Percentiles rank a stretch among this genome's conserved stretches.
These are phyloP conservation scores for Serendipita sp. DNA, from an alignment of 768 basidiomycete species.

Conservation along the genomic window DNA sequence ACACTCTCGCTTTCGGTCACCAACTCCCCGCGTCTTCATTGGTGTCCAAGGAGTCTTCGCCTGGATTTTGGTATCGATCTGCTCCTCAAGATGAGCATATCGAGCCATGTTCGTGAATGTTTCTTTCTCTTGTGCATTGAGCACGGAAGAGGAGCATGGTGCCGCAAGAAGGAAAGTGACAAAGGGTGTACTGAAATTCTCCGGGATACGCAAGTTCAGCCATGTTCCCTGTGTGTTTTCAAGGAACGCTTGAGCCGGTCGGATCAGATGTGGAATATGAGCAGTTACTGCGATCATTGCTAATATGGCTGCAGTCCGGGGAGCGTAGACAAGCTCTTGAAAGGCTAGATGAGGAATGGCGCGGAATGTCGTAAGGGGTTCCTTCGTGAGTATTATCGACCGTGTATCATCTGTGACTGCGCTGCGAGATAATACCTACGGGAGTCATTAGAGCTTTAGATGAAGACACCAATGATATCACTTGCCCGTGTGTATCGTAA, in stretches of 20 bases:
- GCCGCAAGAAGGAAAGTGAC: slow-evolving; percentile 15
- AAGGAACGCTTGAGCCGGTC: slow-evolving; percentile 14
- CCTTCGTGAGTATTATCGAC: not conserved
- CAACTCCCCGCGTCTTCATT: slow-evolving; percentile 17
- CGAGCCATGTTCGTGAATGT: slow-evolving; percentile 17
- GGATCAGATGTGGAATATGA: slow-evolving; percentile 16
- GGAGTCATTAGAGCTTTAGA: too few species aligned
- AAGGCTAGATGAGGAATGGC: slow-evolving; percentile 19
- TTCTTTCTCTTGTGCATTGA: slow-evolving; percentile 7
- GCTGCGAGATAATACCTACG: too few species aligned
- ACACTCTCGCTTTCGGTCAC: slow-evolving; percentile 16
- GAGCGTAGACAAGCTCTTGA: slow-evolving; percentile 16
- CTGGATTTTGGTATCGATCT: slow-evolving; percentile 15
- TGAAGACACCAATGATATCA: too few species aligned
- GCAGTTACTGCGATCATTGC: slow-evolving; percentile 16
- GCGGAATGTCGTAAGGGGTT: slow-evolving; percentile 12
- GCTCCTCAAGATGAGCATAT: slow-evolving; percentile 18
- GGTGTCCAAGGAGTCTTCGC: slow-evolving; percentile 17
- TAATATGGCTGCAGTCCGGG: slow-evolving; percentile 16
- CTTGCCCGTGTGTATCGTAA: slow-evolving; percentile 1
- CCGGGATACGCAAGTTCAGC: slow-evolving; percentile 16
- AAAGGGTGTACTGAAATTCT: slow-evolving; percentile 18
- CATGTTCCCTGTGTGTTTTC: slow-evolving; percentile 15
- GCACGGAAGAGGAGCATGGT: slow-evolving; percentile 13
- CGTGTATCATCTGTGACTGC: not conserved